Evolutionary conservation across 345 rosid genomes (phyloP).

Genomic region (Triadica sebifera): DNA sequence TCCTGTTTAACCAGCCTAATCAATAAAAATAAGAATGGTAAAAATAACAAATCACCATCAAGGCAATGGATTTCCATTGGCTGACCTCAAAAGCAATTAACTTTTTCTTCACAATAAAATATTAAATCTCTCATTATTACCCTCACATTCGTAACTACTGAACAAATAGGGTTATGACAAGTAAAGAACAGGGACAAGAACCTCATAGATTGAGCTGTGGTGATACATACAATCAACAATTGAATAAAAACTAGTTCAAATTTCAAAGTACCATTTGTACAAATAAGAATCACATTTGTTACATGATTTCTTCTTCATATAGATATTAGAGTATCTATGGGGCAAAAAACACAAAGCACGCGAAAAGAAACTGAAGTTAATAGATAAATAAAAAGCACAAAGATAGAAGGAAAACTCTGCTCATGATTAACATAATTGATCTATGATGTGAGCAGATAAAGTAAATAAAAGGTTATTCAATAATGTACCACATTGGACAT

Average conservation of each 20-base stretch:
- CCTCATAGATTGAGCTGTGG: neutral
- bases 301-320: too few species aligned
- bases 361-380: too few species aligned
- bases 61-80: neutral
- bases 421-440: neutral
- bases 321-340: too few species aligned
- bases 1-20: slow-evolving; percentile 69
- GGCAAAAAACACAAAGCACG: too few species aligned
- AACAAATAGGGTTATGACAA: neutral
- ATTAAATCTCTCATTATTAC: neutral
- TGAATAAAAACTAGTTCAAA: neutral
- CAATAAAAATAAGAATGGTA: slow-evolving; percentile 44
- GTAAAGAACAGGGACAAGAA: neutral
- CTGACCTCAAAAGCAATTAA: neutral
- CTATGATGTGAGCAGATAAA: neutral
- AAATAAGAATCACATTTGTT: too few species aligned
- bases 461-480: too few species aligned
- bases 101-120: neutral
- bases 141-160: neutral
- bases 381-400: too few species aligned
- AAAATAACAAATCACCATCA: neutral
- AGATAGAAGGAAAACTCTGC: too few species aligned
- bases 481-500: neutral
- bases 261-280: too few species aligned
- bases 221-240: neutral